Percentiles rank a stretch among this genome's conserved stretches.
Conservation (phyloP, 2,329 filamentous ascomycete genomes). For the Penicillium sp. region DNA sequence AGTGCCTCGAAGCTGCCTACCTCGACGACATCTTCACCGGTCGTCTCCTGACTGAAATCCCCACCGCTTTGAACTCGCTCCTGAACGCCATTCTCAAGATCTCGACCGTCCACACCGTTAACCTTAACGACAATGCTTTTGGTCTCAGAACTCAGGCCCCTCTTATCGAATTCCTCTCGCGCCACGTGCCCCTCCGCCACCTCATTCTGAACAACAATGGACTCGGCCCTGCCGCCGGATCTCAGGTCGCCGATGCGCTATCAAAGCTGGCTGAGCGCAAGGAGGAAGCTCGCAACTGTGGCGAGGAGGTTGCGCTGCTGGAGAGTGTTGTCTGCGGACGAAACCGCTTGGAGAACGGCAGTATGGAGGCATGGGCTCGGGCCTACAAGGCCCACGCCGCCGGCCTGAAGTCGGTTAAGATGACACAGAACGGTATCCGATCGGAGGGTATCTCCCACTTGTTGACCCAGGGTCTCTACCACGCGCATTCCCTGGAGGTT, state of each 20-base stretch:
- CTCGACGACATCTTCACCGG: conserved; percentile 97
- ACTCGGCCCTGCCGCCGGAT: conserved; percentile 86
- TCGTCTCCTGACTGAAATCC: conserved; percentile 89
- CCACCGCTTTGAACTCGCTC: conserved; percentile 79
- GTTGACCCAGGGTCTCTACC: conserved; percentile 72
- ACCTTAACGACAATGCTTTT: conserved; percentile 97
- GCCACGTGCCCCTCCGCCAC: conserved; percentile 86
- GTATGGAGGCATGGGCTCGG: conserved; percentile 92
- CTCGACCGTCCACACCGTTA: conserved; percentile 82
- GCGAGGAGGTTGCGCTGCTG: conserved; percentile 74
- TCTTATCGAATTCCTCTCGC: conserved; percentile 84
- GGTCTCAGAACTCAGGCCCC: conserved; percentile 93
- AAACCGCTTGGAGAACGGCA: conserved; percentile 92
- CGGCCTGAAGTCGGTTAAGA: conserved; percentile 82
- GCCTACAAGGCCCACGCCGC: conserved; percentile 76
- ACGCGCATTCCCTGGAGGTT: conserved; percentile 67
- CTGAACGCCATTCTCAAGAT: conserved; percentile 84
- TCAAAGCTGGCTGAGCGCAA: conserved; percentile 81
- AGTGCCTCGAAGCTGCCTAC: conserved; percentile 77
- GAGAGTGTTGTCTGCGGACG: conserved; percentile 98
- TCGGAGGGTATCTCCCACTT: conserved; percentile 87
- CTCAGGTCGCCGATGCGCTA: conserved; percentile 83
- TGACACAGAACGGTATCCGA: conserved; percentile 97
- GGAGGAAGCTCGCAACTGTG: conserved; percentile 60
- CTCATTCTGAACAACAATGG: conserved; percentile 98